These are phyloP conservation scores for Trametes meyenii DNA, from an alignment of 768 basidiomycete genomes.

Conservation along the genomic window DNA sequence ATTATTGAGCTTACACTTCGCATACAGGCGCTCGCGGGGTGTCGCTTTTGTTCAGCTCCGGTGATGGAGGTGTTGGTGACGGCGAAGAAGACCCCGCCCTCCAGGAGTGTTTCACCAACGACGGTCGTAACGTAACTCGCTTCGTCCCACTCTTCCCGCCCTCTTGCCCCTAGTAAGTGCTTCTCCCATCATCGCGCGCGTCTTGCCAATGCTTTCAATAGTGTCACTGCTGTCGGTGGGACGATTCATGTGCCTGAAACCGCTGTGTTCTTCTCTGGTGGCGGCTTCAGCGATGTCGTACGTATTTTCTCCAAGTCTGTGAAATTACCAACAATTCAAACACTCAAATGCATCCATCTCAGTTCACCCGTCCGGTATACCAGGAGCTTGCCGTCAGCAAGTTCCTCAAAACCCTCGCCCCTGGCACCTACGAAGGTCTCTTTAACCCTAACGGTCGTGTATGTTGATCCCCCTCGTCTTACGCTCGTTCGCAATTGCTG, in stretches of 20 bases:
- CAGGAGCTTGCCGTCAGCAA: slow-evolving; percentile 48
- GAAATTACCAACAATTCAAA: too few relatives aligned
- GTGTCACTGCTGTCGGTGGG: slow-evolving; percentile 75
- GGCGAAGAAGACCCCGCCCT: slow-evolving; percentile 53
- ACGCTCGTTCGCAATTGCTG: background rate
- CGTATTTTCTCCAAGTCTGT: slow-evolving; percentile 24
- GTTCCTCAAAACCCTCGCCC: slow-evolving; percentile 49
- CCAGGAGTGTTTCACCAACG: slow-evolving; percentile 59
- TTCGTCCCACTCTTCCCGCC: slow-evolving; percentile 66
- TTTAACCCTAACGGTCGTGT: slow-evolving; percentile 50
- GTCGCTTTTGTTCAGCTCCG: slow-evolving; percentile 65
- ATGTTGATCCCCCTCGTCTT: background rate
- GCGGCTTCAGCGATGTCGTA: slow-evolving; percentile 74
- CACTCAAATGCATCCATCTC: background rate
- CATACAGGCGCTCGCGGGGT: slow-evolving; percentile 63
- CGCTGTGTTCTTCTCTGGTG: slow-evolving; percentile 64
- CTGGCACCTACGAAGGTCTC: slow-evolving; percentile 55
- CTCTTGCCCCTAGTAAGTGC: slow-evolving; percentile 44
- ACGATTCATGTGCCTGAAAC: slow-evolving; percentile 62
- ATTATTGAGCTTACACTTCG: background rate
- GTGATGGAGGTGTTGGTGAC: slow-evolving; percentile 73
- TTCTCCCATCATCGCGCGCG: background rate
- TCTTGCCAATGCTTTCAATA: slow-evolving; percentile 27
- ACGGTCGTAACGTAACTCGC: slow-evolving; percentile 52
- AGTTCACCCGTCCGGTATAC: slow-evolving; percentile 60